A percentile compares a stretch with the other conserved stretches of the same genome.
These are phyloP conservation scores for Reutealis trisperma DNA, from an alignment of 345 rosid species.

Conservation along the genomic window DNA sequence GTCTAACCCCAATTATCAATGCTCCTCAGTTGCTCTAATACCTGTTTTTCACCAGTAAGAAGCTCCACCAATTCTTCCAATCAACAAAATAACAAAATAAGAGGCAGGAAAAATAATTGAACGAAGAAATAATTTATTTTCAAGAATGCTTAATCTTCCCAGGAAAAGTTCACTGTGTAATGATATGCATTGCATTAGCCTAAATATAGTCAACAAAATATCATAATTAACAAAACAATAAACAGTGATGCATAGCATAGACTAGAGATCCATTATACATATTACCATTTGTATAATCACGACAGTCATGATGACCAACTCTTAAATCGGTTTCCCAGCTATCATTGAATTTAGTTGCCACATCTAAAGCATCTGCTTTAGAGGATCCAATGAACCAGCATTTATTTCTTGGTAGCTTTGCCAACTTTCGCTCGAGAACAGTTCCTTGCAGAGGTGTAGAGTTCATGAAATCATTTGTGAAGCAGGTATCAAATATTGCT, in stretches of 20 bases:
- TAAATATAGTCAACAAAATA: too few species aligned
- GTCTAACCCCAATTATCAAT: neutral
- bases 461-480: too few species aligned
- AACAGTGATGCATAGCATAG: neutral
- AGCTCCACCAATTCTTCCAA: slow-evolving; percentile 69
- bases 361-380: slow-evolving; percentile 40
- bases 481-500: neutral
- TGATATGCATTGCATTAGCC: too few species aligned
- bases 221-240: too few species aligned
- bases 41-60: slow-evolving; percentile 63
- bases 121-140: neutral
- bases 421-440: slow-evolving; percentile 50
- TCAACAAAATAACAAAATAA: neutral
- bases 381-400: slow-evolving; percentile 80
- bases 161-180: neutral
- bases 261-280: neutral
- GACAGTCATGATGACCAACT: slow-evolving; percentile 75
- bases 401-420: slow-evolving; percentile 55
- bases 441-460: slow-evolving; percentile 36
- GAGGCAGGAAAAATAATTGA: neutral
- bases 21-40: slow-evolving; percentile 47
- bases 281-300: slow-evolving; percentile 71
- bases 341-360: slow-evolving; percentile 48
- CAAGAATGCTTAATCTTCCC: neutral
- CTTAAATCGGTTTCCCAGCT: slow-evolving; percentile 64